Conservation (phyloP, 768 basidiomycete genomes). For the Tulasnella calospora region DNA sequence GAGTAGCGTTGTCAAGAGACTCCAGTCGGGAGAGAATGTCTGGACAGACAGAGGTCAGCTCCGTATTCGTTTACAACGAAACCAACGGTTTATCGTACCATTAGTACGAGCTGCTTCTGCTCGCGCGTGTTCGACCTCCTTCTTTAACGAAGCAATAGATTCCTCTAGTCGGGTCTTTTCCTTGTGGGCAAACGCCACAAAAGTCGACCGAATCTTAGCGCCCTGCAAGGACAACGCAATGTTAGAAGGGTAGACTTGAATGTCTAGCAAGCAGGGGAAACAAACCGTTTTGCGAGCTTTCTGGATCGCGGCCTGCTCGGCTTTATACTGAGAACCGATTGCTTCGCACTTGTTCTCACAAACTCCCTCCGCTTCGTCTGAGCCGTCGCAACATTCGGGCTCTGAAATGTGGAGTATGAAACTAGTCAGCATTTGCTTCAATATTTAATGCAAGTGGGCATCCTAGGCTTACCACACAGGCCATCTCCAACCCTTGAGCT, state of each 20-base stretch:
- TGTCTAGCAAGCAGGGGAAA: constrained; percentile 9
- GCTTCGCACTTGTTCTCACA: constrained; percentile 75
- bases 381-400: constrained; percentile 90
- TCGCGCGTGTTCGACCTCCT: constrained; percentile 59
- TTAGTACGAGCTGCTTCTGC: constrained; percentile 67
- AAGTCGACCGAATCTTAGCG: constrained; percentile 82
- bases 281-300: constrained; percentile 77
- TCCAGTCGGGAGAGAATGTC: constrained; percentile 76
- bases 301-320: constrained; percentile 62
- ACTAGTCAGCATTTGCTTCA: not conserved
- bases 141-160: constrained; percentile 48
- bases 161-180: constrained; percentile 81
- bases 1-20: constrained; percentile 67
- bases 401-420: constrained; percentile 48
- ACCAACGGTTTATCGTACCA: constrained; percentile 44
- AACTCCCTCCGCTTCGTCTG: constrained; percentile 77
- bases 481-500: constrained; percentile 87
- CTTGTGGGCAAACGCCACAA: constrained; percentile 80
- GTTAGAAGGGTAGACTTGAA: not conserved
- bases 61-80: not conserved
- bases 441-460: not conserved
- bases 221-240: constrained; percentile 49
- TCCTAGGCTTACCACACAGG: constrained; percentile 68
- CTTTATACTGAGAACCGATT: constrained; percentile 64
- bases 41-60: constrained; percentile 34